Evolutionary conservation across 306 rosid species (phyloP).

Genomic region (Purshia tridentata): DNA sequence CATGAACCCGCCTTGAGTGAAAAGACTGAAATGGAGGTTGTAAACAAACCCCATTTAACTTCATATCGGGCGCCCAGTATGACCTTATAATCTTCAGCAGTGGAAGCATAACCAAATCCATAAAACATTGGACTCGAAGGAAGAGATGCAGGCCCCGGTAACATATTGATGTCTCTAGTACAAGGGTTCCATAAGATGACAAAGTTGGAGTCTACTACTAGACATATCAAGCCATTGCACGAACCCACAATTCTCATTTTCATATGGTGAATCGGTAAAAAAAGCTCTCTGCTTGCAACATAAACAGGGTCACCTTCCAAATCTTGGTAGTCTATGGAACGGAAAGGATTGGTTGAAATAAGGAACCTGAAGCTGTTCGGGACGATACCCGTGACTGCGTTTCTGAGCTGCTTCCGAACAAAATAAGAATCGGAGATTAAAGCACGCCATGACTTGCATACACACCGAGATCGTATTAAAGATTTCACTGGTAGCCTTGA

Average conservation of each 20-base stretch:
- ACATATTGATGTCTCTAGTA: neutral
- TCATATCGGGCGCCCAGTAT: neutral
- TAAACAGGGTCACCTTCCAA: neutral
- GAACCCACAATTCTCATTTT: neutral
- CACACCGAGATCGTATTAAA: constrained; percentile 5
- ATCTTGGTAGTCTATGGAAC: neutral
- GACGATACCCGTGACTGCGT: neutral
- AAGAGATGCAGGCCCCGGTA: neutral
- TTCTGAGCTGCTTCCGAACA: constrained; percentile 6
- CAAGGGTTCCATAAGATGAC: constrained; percentile 13
- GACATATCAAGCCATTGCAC: constrained; percentile 3
- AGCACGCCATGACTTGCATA: constrained; percentile 14
- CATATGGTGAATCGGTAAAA: neutral
- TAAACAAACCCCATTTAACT: too few species aligned
- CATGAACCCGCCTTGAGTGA: neutral
- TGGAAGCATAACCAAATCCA: constrained; percentile 15
- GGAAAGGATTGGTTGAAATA: neutral
- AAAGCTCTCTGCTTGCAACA: neutral
- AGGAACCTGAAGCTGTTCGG: neutral
- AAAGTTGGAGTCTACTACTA: neutral
- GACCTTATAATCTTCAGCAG: constrained; percentile 6
- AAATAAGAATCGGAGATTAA: constrained; percentile 3
- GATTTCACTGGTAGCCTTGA: constrained; percentile 1
- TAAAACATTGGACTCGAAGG: neutral
- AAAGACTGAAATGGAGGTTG: neutral